Base-by-base conservation (phyloP, 768 basidiomycete species). In the Agrocybe chaxingu region DNA sequence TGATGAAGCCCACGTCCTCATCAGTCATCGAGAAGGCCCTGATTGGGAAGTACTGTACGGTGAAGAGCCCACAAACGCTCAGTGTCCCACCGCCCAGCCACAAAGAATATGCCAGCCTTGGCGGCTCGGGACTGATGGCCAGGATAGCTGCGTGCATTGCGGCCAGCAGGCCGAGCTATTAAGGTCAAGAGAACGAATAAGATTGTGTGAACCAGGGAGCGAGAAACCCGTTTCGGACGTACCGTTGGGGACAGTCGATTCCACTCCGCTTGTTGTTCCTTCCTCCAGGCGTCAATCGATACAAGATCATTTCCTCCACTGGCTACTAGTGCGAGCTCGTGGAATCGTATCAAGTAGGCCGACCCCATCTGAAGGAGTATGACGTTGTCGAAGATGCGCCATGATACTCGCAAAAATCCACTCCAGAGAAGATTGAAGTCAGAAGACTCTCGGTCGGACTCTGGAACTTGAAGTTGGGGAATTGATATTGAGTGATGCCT, bases 41-140 rank as follows among this genome's bases (percentile, higher is more conserved):
- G 40, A 42, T 42, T 18, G 40, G 40, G 40, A 42, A 42, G 31
- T 45, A 45, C 24, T 67, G 63, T 64, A 50, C 45, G 16, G 45
- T 39, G 12, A 48, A 52, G n/a, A 38, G 36, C 8, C 44, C 51
- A 13, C 44, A 52, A 8, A 46, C 51, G 31, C 51, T 52, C 5
- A 52, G 13, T 12, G 44, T 40, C 10, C 37, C 51, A 10, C 45
- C 51, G 5, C 44, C 51, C 7, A 52, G 19, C 51, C 51, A 52
- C 1, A 47, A 30, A 8, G 51, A 39, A 31, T 46, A 47, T 8
- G 51, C 44, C 2, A 52, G 37, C 7, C 30, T 12, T 10, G 51
- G 51, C 9, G 33, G 18, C n/a, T n/a, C n/a, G 1, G 31, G 36
- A 7, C 11, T 10, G n/a, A 52, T 52, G 18, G 51, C 51, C 7